Evolutionary conservation across 129 eudicot genomes (phyloP), one percentile per base, ranked within the genome.

Genomic region (Pseudognaphalium luteoalbum): DNA sequence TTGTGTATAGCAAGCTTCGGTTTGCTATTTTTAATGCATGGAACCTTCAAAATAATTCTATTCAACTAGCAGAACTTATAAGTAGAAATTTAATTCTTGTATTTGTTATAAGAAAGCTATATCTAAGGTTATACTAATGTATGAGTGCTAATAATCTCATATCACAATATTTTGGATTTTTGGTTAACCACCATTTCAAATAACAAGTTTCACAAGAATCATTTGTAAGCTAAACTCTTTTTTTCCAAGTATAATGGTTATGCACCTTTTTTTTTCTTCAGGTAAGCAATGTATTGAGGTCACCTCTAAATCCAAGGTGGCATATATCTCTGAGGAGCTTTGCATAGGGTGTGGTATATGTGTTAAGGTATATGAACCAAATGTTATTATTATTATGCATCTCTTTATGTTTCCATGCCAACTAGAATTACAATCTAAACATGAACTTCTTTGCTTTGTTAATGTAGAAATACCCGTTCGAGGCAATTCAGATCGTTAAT

Each of bases 271-370:
- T n/a, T n/a, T n/a, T n/a, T 70, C 12, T 44, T 44, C 84, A 90
- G 98, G 98, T 68, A 93, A 86, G 74, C 87, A 88, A 29, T 93
- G 98, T 82, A 90, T 93, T 70, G 98, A 93, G 84, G 98, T 93
- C 65, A 86, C 95, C 70, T 50, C 89, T 42, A 84, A 84, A 73
- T 78, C 97, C 50, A 93, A 90, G 86, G 75, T 88, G 76, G 98
- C 97, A 14, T 81, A 80, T 80, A 93, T 93, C 73, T 93, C 98
- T 2, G 98, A 93, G 87, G 98, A 93, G 78, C 80, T 93, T 76
- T 93, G 98, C 84, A 93, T 93, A 73, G 98, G 98, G 47, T 93
- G 98, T 83, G 98, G 98, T 85, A 90, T 93, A 20, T 90, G 98
- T 82, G 95, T 88, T 58, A 93, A 93, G 98, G 98, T 90, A 51